phyloP scores from a whole-genome alignment of 495 filamentous ascomycete species.

The Filosporella fistucella region DNA sequence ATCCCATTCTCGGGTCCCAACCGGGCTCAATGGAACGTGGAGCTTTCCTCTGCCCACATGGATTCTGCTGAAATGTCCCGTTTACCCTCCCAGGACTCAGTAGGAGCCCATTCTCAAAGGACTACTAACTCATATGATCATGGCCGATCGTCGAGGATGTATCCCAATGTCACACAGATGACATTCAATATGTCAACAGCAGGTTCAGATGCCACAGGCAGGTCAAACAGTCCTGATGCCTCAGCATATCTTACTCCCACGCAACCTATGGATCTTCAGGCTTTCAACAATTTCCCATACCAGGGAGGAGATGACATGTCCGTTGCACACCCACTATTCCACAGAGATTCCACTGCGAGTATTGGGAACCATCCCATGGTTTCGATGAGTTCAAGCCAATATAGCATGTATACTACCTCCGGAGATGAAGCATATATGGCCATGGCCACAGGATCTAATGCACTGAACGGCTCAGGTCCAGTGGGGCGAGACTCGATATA shows the following conservation, averaged over 20 bases:
- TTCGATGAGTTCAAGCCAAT: not conserved
- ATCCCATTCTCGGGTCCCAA: constrained; percentile 10
- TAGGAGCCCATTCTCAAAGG: constrained; percentile 20
- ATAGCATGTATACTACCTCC: constrained; percentile 13
- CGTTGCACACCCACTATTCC: constrained; percentile 8
- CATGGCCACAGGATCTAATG: constrained; percentile 7
- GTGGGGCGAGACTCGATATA: constrained; percentile 13
- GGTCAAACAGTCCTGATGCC: constrained; percentile 20
- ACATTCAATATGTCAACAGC: constrained; percentile 21
- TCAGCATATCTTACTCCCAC: constrained; percentile 18
- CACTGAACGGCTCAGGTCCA: constrained; percentile 14
- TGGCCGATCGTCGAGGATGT: constrained; percentile 15
- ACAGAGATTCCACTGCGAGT: constrained; percentile 12
- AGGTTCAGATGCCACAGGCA: constrained; percentile 23
- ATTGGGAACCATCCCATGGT: not conserved
- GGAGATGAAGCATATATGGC: constrained; percentile 18
- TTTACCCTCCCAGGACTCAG: constrained; percentile 19
- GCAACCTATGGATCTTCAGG: constrained; percentile 17
- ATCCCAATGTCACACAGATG: constrained; percentile 19
- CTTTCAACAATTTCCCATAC: constrained; percentile 16
- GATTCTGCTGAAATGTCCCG: constrained; percentile 19
- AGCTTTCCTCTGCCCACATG: constrained; percentile 6
- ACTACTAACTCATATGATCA: constrained; percentile 21
- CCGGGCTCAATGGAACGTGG: constrained; percentile 12
- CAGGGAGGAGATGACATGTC: constrained; percentile 10